Conservation (phyloP, 306 rosid genomes). For the Datisca glomerata region DNA sequence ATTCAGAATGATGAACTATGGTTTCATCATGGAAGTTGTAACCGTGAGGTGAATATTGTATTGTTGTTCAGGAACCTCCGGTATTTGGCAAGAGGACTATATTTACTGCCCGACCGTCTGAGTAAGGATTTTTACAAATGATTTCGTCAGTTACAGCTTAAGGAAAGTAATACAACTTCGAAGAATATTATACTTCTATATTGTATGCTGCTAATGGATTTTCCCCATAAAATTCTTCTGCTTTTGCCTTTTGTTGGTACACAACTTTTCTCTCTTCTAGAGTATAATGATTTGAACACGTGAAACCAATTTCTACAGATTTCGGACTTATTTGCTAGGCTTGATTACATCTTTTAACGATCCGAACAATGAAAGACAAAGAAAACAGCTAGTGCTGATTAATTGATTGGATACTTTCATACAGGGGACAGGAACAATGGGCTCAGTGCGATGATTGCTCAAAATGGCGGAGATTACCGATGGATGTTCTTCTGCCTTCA, state of each 20-base stretch:
- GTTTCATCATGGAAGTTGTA: slow-evolving; percentile 13
- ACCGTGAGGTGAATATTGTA: slow-evolving; percentile 14
- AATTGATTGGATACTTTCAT: slow-evolving; percentile 9
- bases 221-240: too few species aligned
- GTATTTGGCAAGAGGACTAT: slow-evolving; percentile 88
- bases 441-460: slow-evolving; percentile 91
- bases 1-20: background rate
- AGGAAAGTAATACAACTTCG: background rate
- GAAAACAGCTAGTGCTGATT: slow-evolving; percentile 29
- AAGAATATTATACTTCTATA: background rate
- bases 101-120: slow-evolving; percentile 51
- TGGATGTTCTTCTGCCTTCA: slow-evolving; percentile 82
- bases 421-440: slow-evolving; percentile 84
- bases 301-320: too few species aligned
- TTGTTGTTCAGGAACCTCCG: slow-evolving; percentile 72
- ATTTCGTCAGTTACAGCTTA: background rate
- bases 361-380: too few species aligned
- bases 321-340: too few species aligned
- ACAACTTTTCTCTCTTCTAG: too few species aligned
- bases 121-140: slow-evolving; percentile 38
- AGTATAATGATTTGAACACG: too few species aligned
- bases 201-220: too few species aligned
- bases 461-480: slow-evolving; percentile 88
- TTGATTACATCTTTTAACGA: too few species aligned
- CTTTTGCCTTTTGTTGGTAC: too few species aligned